These are phyloP conservation scores for Globisporangium nagaii DNA, from an alignment of 352 stramenopile genomes.

Conservation along the genomic window DNA sequence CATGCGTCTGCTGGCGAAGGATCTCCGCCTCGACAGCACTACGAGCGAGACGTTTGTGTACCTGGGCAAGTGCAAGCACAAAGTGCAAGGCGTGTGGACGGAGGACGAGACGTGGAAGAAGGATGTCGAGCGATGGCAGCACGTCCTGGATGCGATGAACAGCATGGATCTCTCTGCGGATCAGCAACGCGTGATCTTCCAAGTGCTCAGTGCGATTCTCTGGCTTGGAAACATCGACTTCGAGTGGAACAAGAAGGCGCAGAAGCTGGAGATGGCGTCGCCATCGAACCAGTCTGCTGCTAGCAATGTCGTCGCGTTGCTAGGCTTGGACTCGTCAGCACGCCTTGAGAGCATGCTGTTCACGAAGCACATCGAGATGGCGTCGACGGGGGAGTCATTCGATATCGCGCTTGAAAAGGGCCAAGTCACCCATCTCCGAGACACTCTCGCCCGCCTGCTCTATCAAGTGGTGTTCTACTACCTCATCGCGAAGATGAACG, in stretches of 20 bases:
- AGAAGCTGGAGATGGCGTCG: slow-evolving; percentile 27
- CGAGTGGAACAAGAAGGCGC: slow-evolving; percentile 8
- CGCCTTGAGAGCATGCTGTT: slow-evolving; percentile 38
- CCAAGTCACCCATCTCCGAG: slow-evolving; percentile 39
- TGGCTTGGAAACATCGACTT: slow-evolving; percentile 73
- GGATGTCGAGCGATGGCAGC: slow-evolving; percentile 58
- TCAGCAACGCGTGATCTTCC: slow-evolving; percentile 50
- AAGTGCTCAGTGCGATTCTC: slow-evolving; percentile 56
- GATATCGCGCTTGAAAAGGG: slow-evolving; percentile 41
- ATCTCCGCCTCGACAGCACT: slow-evolving; percentile 30
- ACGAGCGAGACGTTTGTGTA: slow-evolving; percentile 45
- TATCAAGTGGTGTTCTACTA: slow-evolving; percentile 49
- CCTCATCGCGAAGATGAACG: slow-evolving; percentile 44
- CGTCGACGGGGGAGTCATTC: slow-evolving; percentile 45
- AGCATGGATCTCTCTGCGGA: slow-evolving; percentile 29
- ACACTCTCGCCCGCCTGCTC: slow-evolving; percentile 52
- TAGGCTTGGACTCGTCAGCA: slow-evolving; percentile 25
- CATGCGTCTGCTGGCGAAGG: slow-evolving; percentile 25
- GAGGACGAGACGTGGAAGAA: slow-evolving; percentile 44
- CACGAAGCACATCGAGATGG: slow-evolving; percentile 34
- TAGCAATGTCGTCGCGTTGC: slow-evolving; percentile 23
- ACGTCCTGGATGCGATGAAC: slow-evolving; percentile 45
- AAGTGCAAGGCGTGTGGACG: slow-evolving; percentile 18
- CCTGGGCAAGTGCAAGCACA: slow-evolving; percentile 32
- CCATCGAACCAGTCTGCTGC: slow-evolving; percentile 10